Evolutionary conservation across 495 filamentous ascomycete genomes (phyloP).

Genomic region (Annulohypoxylon stygium): DNA sequence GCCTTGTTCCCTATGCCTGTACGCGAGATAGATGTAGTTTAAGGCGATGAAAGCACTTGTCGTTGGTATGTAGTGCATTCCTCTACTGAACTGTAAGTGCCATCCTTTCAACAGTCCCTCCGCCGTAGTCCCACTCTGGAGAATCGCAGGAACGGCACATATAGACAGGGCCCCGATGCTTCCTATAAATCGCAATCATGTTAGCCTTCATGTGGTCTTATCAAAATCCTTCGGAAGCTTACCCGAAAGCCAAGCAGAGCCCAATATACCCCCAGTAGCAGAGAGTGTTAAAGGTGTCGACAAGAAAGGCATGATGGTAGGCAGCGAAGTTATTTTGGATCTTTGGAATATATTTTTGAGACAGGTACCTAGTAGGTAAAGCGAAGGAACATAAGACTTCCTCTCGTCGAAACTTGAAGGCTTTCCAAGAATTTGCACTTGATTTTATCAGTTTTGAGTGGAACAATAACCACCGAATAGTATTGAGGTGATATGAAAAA

Average conservation of each 20-base stretch:
- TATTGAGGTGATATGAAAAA: not conserved
- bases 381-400: not conserved
- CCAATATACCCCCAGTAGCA: slow-evolving; percentile 45
- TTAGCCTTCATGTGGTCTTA: not conserved
- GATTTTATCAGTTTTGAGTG: not conserved
- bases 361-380: no score
- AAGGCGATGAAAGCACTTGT: slow-evolving; percentile 50
- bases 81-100: slow-evolving; percentile 53
- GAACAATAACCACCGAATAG: not conserved
- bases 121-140: slow-evolving; percentile 46
- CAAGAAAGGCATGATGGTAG: slow-evolving; percentile 36
- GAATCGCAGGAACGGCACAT: slow-evolving; percentile 52
- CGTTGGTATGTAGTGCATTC: slow-evolving; percentile 52
- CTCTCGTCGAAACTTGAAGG: not conserved
- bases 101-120: slow-evolving; percentile 49
- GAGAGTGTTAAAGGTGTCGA: slow-evolving; percentile 46
- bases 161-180: slow-evolving; percentile 55
- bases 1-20: slow-evolving; percentile 46
- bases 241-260: slow-evolving; percentile 51
- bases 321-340: not conserved
- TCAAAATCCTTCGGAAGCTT: not conserved
- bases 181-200: slow-evolving; percentile 42
- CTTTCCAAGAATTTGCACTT: not conserved
- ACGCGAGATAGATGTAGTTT: slow-evolving; percentile 59
- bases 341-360: no score